Percentiles rank a stretch among this genome's conserved stretches.
These are phyloP conservation scores for Hypoxylon subgilvum DNA, from an alignment of 495 filamentous ascomycete species.

Conservation along the genomic window DNA sequence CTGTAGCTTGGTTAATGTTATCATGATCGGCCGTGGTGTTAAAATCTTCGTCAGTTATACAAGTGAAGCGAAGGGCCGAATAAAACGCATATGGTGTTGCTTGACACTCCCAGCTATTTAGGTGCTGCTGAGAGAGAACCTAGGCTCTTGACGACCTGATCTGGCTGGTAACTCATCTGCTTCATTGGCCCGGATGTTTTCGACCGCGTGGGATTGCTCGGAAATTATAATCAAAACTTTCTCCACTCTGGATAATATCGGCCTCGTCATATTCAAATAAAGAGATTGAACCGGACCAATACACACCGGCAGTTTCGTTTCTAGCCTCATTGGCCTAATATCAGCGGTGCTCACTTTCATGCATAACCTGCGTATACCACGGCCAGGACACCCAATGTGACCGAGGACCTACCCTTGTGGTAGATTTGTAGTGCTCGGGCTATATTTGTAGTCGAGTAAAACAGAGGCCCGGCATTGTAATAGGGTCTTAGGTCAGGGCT, in stretches of 20 bases:
- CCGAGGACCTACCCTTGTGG: constrained; percentile 7
- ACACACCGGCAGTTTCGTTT: constrained; percentile 13
- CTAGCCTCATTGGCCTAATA: not conserved
- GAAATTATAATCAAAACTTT: constrained; percentile 22
- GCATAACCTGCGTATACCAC: not conserved
- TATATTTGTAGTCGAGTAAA: not conserved
- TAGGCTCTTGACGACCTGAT: no score
- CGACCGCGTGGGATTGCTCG: constrained; percentile 11
- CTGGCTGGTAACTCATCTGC: no score
- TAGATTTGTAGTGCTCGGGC: not conserved
- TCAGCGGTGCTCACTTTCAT: not conserved
- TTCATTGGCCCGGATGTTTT: constrained; percentile 24
- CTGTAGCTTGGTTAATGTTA: no score
- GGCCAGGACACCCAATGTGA: not conserved
- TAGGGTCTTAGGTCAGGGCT: not conserved
- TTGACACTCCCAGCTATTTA: no score
- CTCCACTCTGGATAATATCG: constrained; percentile 28
- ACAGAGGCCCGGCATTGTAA: not conserved
- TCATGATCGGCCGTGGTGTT: no score
- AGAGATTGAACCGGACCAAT: not conserved
- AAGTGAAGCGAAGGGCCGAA: no score
- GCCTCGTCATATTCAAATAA: not conserved
- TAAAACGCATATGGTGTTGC: no score
- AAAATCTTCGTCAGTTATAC: no score
- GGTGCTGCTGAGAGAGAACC: no score